Percentiles rank a stretch among this genome's conserved stretches.
Conservation (phyloP, 2,329 filamentous ascomycete genomes). For the Teratosphaeriaceae sp. region DNA sequence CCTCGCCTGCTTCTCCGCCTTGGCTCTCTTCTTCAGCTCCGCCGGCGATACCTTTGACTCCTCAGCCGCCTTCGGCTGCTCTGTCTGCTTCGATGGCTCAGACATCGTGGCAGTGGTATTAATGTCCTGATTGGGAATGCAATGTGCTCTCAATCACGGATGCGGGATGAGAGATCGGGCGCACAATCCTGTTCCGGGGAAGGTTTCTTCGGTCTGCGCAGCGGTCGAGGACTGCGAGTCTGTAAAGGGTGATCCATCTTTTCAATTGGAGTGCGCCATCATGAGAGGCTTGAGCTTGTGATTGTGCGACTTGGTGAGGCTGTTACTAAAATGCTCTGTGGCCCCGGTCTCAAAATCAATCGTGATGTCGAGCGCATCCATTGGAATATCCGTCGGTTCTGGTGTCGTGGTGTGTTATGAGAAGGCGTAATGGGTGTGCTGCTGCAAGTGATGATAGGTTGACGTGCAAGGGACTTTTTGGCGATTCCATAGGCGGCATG, state of each 20-base stretch:
- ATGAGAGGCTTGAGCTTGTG: background rate
- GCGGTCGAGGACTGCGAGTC: background rate
- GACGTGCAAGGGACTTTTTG: background rate
- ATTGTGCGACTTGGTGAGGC: background rate
- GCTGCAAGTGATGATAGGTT: background rate
- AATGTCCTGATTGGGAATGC: background rate
- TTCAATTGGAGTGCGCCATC: background rate
- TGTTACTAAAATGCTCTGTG: background rate
- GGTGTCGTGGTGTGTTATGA: background rate
- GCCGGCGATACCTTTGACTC: slow-evolving; percentile 60
- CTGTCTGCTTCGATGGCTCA: background rate
- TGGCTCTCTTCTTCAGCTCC: slow-evolving; percentile 80
- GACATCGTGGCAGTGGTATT: background rate
- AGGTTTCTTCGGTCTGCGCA: background rate
- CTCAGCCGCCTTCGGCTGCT: slow-evolving; percentile 8
- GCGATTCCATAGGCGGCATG: background rate
- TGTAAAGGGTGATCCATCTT: background rate
- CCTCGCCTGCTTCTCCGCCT: slow-evolving; percentile 85
- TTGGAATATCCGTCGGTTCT: background rate
- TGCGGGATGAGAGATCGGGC: too few relatives aligned
- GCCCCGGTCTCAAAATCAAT: background rate
- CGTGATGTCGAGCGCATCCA: background rate
- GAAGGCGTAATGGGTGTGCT: background rate
- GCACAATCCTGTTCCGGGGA: background rate
- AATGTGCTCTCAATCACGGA: too few relatives aligned